Evolutionary conservation across 352 stramenopile genomes (phyloP).

Genomic region (Pythium insidiosum): DNA sequence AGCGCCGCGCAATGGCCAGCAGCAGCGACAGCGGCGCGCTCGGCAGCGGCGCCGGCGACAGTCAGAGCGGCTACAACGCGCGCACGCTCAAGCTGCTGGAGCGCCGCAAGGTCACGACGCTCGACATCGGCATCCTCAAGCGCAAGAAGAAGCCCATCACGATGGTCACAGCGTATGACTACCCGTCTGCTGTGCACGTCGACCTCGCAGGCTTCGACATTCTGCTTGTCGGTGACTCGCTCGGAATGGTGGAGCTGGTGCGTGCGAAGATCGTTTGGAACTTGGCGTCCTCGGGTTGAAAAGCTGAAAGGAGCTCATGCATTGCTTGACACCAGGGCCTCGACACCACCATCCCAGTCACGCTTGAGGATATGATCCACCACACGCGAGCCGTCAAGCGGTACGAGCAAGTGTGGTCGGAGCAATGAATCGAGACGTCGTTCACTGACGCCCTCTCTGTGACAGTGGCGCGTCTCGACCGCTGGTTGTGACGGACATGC

Average conservation of each 20-base stretch:
- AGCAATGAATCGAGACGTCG: not conserved
- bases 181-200: constrained; percentile 95
- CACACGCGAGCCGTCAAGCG: constrained; percentile 94
- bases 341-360: constrained; percentile 91
- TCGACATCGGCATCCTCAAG: constrained; percentile 86
- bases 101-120: constrained; percentile 76
- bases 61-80: constrained; percentile 49
- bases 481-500: constrained; percentile 97
- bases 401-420: constrained; percentile 16
- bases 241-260: constrained; percentile 98
- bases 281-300: no score
- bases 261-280: no score
- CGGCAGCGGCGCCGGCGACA: constrained; percentile 9
- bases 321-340: constrained; percentile 37
- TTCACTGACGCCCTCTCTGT: not conserved
- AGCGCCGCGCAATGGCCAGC: no score
- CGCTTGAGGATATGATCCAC: constrained; percentile 98
- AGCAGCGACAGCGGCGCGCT: no score
- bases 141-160: constrained; percentile 95
- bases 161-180: constrained; percentile 99
- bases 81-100: constrained; percentile 81
- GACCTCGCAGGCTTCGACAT: constrained; percentile 97
- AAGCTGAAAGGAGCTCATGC: no score
- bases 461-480: constrained; percentile 66
- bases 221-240: constrained; percentile 96